Evolutionary conservation across 352 stramenopile genomes (phyloP), one percentile per base, ranked within the genome.

Genomic region (Globisporangium nunn): DNA sequence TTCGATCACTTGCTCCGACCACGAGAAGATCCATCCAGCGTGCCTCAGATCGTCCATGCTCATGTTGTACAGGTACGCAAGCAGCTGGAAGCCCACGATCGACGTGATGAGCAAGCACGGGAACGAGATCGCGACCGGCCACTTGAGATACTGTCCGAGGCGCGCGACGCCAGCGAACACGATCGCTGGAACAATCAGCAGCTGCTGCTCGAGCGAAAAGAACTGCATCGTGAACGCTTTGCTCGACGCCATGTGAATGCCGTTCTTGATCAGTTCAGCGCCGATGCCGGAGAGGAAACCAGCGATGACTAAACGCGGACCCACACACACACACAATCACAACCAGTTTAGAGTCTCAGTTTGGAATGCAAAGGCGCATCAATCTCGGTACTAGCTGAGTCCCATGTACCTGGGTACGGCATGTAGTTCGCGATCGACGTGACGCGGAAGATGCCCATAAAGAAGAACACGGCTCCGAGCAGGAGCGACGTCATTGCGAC

Each of bases 401-500:
- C 3, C 11, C 1, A 39, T 58, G 28, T 23, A 78, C 70, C 70
- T 63, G 83, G 83, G 46, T 88, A 93, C 43, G 83, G 83, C 69
- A 91, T 88, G 63, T 93, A 93, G 54, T 93, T 90, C 8, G 81
- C 78, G 58, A 91, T 86, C 0, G 80, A 87, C 29, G 83, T 91
- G 45, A 90, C 70, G 31, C 78, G 71, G 46, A 85, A 81, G 15
- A 78, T 50, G 11, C 83, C 83, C 75, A 93, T 88, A 35, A 77
- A 41, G 45, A 85, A 76, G 54, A 93, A 87, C 0, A 88, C 71
- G 3, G 75, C 33, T 0, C 83, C 83, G 33, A 93, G 62, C 8
- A 88, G 55, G 15, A 75, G 65, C 17, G 83, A 93, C 15, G 83
- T 85, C 2, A 88, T 52, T 1, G 80, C 75, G 28, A 89, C 74